Base-by-base conservation (phyloP, 2,329 filamentous ascomycete genomes). In the Penicillium sp. region DNA sequence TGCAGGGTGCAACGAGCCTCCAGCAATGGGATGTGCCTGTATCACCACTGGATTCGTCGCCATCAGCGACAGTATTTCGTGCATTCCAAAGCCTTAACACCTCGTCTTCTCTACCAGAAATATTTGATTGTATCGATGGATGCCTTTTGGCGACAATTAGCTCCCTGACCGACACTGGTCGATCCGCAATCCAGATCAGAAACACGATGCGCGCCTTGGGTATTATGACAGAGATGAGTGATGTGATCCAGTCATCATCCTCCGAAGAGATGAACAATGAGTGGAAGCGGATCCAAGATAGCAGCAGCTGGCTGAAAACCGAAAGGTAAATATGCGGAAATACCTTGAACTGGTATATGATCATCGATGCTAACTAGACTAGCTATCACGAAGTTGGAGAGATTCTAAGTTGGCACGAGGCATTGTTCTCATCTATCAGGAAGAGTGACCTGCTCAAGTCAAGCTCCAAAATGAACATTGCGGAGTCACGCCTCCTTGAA, bases 1-100 rank as follows among this genome's bases (percentile, higher is more conserved):
- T 96, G 61, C 84, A 86, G 52, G 91, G 90, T 6, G 92, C 93
- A 21, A 85, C 90, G 58, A 89, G 89, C 62, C 80, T 98, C 16
- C 92, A 95, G 64, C 89, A 93, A 67, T 99, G 95, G 95, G 93
- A 97, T 70, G 82, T 98, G 21, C 90, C 90, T 14, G 86, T 87
- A 0, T 90, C 92, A 0, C 79, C 82, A 8, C 77, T 81, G 3
- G 84, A 82, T 48, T 79, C 82, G 13, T 87, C 85, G 29, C 85
- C 88, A 54, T 81, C 87, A 1, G 86, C 88, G 3, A 87, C 85
- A 1, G 79, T 93, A 1, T 97, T 96, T 75, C 89, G 88, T 66
- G 86, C 87, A 0, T 92, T 96, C 57, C 91, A 96, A 70, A 85
- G 86, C 22, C 82, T 97, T 58, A 85, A 91, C 67, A 86, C 86